These are phyloP conservation scores for Penicillium crystallinum DNA, from an alignment of 495 filamentous ascomycete species.

Conservation along the genomic window DNA sequence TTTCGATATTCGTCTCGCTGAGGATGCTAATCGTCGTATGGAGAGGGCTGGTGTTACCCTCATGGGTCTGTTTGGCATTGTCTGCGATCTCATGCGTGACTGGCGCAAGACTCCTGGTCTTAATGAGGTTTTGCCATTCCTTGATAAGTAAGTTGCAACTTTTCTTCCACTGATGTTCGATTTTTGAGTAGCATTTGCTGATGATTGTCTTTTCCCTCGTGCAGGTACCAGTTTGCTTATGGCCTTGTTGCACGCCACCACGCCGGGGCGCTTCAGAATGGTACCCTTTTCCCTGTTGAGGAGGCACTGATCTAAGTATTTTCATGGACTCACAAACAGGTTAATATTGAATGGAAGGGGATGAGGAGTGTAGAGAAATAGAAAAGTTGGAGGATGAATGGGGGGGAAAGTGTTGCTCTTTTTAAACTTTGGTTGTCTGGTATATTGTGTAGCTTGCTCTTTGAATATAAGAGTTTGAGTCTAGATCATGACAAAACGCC, in stretches of 20 bases:
- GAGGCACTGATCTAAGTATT: constrained; percentile 16
- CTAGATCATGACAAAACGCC: background rate
- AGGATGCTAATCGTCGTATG: constrained; percentile 63
- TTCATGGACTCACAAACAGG: too few relatives aligned
- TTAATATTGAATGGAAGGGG: background rate
- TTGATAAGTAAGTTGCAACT: constrained; percentile 50
- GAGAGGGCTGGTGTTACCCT: constrained; percentile 59
- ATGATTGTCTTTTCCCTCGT: background rate
- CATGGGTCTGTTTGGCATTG: constrained; percentile 61
- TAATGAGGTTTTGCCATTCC: constrained; percentile 54
- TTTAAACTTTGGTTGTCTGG: background rate
- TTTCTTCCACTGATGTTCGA: background rate
- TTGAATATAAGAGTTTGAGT: background rate
- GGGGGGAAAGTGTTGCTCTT: background rate
- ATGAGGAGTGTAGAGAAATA: background rate
- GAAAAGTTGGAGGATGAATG: background rate
- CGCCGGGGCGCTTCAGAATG: constrained; percentile 43
- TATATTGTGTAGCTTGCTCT: background rate
- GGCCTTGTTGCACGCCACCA: constrained; percentile 47
- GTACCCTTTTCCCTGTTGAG: constrained; percentile 37
- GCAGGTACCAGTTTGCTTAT: constrained; percentile 41
- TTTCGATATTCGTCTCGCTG: constrained; percentile 49
- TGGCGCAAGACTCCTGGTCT: constrained; percentile 68
- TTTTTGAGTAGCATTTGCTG: background rate
- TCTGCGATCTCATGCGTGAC: constrained; percentile 71